These are phyloP conservation scores for Tylopilus balloui DNA, from an alignment of 768 basidiomycete species.

Conservation along the genomic window DNA sequence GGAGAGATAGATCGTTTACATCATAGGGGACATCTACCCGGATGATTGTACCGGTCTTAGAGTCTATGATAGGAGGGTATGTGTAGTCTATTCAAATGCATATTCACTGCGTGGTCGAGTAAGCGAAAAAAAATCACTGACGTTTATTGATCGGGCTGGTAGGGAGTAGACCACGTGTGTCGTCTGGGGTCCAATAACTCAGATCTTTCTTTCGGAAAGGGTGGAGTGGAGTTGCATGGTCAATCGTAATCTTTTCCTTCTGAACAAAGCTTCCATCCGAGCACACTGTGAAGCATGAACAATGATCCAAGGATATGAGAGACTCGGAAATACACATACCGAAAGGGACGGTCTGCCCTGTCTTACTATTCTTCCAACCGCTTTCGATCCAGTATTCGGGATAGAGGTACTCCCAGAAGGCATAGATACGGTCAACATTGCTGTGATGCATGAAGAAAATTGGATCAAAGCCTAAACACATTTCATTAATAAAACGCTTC, in stretches of 20 bases:
- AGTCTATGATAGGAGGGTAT: conserved; percentile 6
- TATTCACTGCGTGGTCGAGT: neutral
- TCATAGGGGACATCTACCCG: conserved; percentile 12
- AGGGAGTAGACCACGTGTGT: neutral
- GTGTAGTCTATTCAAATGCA: neutral
- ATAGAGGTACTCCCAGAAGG: no score
- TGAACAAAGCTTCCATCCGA: neutral
- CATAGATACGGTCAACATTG: conserved; percentile 16
- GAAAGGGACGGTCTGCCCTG: neutral
- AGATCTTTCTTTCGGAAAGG: neutral
- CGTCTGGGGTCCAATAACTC: conserved; percentile 4
- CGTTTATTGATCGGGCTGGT: neutral
- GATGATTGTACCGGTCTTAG: neutral
- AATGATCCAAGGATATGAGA: neutral
- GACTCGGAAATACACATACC: neutral
- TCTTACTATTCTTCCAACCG: conserved; percentile 7
- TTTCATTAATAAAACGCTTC: neutral
- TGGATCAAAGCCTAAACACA: conserved; percentile 9
- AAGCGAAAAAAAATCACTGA: neutral
- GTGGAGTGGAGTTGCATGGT: conserved; percentile 1
- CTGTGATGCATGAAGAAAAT: conserved; percentile 15
- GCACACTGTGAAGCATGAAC: neutral
- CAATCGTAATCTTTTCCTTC: neutral
- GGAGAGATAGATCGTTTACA: neutral
- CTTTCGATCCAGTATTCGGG: conserved; percentile 9